phyloP scores from a whole-genome alignment of 2,329 filamentous ascomycete species.

The Cladophialophora yegresii region DNA sequence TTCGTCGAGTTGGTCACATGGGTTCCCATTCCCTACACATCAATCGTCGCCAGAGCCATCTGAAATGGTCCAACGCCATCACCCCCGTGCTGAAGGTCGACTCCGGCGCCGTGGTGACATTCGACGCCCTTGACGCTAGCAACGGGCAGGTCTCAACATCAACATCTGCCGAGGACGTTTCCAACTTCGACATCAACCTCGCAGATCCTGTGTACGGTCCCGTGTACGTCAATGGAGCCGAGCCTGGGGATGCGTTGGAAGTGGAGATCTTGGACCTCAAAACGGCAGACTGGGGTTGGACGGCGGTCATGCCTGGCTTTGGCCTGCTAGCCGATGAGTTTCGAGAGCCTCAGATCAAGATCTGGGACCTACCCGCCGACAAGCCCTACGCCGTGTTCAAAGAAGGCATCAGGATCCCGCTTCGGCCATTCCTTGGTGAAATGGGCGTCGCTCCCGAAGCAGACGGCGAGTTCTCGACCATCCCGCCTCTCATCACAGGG shows the following conservation, averaged over 20 bases:
- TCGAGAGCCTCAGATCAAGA: slow-evolving; percentile 49
- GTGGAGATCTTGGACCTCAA: slow-evolving; percentile 54
- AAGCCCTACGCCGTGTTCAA: slow-evolving; percentile 50
- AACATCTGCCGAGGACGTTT: not conserved
- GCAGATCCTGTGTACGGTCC: slow-evolving; percentile 56
- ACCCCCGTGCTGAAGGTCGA: slow-evolving; percentile 51
- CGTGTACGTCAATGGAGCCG: slow-evolving; percentile 52
- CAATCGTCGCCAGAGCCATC: slow-evolving; percentile 38
- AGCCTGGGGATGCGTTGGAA: slow-evolving; percentile 56
- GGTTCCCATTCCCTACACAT: not conserved
- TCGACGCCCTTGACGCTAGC: slow-evolving; percentile 48
- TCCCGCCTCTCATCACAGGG: slow-evolving; percentile 55
- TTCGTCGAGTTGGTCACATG: not conserved
- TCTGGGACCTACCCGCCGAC: slow-evolving; percentile 50
- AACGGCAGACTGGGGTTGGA: slow-evolving; percentile 56
- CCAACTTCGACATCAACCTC: slow-evolving; percentile 4
- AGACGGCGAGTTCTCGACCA: slow-evolving; percentile 51
- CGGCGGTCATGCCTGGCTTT: slow-evolving; percentile 54
- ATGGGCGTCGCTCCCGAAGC: slow-evolving; percentile 54
- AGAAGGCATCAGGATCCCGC: slow-evolving; percentile 52
- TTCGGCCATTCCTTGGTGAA: slow-evolving; percentile 56
- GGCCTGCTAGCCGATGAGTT: slow-evolving; percentile 56
- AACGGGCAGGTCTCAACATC: slow-evolving; percentile 39
- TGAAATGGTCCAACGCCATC: slow-evolving; percentile 54
- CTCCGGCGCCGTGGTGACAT: slow-evolving; percentile 52